These are phyloP conservation scores for Trametes gibbosa DNA, from an alignment of 768 basidiomycete genomes.

Conservation along the genomic window DNA sequence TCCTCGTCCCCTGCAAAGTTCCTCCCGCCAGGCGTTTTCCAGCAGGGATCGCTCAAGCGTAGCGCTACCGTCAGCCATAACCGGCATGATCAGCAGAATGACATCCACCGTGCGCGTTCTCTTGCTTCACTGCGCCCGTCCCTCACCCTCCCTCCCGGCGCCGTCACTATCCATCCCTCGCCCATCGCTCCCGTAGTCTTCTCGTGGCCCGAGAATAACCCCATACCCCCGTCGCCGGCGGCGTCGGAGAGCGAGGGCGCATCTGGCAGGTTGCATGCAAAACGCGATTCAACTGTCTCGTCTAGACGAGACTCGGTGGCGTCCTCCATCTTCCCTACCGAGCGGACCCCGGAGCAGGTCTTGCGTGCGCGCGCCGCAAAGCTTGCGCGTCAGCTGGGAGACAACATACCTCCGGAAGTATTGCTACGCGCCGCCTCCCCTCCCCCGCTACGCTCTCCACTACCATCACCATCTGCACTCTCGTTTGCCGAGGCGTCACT, in stretches of 20 bases:
- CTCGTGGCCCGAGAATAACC: constrained; percentile 8
- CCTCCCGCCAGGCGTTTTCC: background rate
- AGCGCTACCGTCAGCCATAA: constrained; percentile 22
- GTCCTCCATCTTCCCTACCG: constrained; percentile 16
- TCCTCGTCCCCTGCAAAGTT: background rate
- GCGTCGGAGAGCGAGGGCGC: background rate
- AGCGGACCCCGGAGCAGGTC: constrained; percentile 25
- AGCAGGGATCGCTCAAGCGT: constrained; percentile 9
- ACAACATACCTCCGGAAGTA: constrained; percentile 36
- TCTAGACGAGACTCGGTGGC: constrained; percentile 13
- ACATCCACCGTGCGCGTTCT: constrained; percentile 23
- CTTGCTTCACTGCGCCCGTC: constrained; percentile 24
- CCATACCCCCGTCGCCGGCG: constrained; percentile 6
- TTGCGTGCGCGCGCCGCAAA: constrained; percentile 35
- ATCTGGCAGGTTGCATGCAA: background rate
- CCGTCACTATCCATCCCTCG: constrained; percentile 3
- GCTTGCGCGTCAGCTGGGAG: constrained; percentile 37
- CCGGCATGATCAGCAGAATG: constrained; percentile 1
- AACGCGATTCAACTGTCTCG: background rate
- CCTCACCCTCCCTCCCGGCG: constrained; percentile 14
- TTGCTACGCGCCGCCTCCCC: constrained; percentile 27
- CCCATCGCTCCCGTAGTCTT: constrained; percentile 20
- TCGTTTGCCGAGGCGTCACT: constrained; percentile 5
- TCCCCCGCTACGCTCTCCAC: constrained; percentile 7
- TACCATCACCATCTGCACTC: constrained; percentile 5